These are phyloP conservation scores for Pichia sp. DNA, from an alignment of 1,139 yeast species.

Conservation along the genomic window DNA sequence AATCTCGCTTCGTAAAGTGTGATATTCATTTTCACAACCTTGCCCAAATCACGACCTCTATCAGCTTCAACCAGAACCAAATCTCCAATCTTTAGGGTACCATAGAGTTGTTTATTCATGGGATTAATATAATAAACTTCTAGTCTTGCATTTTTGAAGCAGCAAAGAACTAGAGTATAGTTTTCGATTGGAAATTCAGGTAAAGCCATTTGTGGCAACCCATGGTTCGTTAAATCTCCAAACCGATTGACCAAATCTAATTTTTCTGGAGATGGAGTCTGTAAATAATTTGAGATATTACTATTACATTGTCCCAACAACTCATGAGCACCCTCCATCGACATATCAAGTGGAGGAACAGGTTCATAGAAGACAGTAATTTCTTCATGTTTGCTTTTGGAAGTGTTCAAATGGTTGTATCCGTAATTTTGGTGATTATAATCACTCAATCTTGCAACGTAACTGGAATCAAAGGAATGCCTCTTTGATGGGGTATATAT, in stretches of 20 bases:
- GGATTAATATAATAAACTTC: constrained; percentile 65
- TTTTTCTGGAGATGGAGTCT: constrained; percentile 17
- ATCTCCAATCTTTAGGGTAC: constrained; percentile 57
- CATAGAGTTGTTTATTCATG: constrained; percentile 31
- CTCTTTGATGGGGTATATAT: too few relatives aligned
- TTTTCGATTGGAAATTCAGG: constrained; percentile 18
- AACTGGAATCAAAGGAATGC: too few relatives aligned
- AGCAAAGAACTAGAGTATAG: constrained; percentile 51
- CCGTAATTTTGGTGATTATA: not conserved
- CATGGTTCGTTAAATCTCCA: constrained; percentile 15
- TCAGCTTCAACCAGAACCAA: constrained; percentile 97
- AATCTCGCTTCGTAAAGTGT: constrained; percentile 54
- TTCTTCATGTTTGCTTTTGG: constrained; percentile 1
- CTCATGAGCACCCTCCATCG: not conserved
- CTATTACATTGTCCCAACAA: not conserved
- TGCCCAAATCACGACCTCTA: constrained; percentile 86
- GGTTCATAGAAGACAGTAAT: not conserved
- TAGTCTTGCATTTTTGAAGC: constrained; percentile 79
- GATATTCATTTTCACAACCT: constrained; percentile 59
- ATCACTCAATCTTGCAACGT: not conserved
- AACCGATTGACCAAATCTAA: constrained; percentile 18
- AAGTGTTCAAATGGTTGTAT: not conserved
- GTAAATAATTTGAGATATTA: constrained; percentile 15
- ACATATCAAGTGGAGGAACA: not conserved
- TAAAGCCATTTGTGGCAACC: constrained; percentile 24